These are phyloP conservation scores for Arabis alpina DNA, from an alignment of 345 rosid species.

Conservation along the genomic window DNA sequence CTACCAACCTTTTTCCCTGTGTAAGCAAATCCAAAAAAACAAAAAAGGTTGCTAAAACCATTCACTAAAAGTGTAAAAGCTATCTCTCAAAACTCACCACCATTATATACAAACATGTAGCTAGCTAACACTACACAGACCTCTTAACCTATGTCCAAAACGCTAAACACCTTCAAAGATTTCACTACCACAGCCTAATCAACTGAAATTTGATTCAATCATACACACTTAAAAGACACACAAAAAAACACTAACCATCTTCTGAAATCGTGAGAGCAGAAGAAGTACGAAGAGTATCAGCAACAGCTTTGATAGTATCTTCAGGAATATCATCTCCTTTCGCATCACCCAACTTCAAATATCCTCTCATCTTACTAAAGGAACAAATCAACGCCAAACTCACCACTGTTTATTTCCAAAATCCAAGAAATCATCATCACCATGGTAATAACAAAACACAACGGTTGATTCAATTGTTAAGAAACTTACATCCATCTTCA, in stretches of 20 bases:
- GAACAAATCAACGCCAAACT: constrained; percentile 90
- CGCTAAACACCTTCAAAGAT: neutral
- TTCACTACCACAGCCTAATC: neutral
- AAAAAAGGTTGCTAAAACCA: neutral
- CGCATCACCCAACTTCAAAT: constrained; percentile 65
- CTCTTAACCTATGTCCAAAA: neutral
- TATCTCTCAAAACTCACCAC: neutral
- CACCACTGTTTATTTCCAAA: constrained; percentile 59
- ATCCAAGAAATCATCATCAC: constrained; percentile 22
- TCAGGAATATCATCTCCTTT: constrained; percentile 80
- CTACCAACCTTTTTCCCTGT: constrained; percentile 87
- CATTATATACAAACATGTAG: neutral
- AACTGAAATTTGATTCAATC: neutral
- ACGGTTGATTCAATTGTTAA: neutral
- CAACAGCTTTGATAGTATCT: constrained; percentile 76
- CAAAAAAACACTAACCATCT: constrained; percentile 64
- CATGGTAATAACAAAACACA: neutral
- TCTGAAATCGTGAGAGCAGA: constrained; percentile 77
- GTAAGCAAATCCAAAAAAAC: constrained; percentile 10
- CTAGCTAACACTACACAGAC: neutral
- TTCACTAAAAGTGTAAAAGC: neutral
- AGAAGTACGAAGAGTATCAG: constrained; percentile 75
- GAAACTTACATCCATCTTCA: constrained; percentile 80
- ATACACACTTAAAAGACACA: neutral
- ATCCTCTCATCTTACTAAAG: constrained; percentile 83